Percentiles rank a stretch among this genome's conserved stretches.
Evolutionary conservation across 495 filamentous ascomycete species (phyloP).

Genomic region (Trichoderma orchidacearum): DNA sequence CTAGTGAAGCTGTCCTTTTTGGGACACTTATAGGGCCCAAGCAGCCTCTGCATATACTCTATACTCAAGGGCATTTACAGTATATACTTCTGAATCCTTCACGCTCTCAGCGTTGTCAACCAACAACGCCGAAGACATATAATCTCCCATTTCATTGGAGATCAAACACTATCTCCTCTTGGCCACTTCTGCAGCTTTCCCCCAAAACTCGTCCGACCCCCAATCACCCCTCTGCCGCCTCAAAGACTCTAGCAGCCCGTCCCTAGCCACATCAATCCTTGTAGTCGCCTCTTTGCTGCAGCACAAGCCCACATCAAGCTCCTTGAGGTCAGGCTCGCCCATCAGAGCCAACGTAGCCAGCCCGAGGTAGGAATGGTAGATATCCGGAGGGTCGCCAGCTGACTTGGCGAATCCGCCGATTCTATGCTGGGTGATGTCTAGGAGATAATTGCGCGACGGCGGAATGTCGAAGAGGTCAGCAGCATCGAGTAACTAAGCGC

Average conservation of each 20-base stretch:
- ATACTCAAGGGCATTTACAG: too few relatives aligned
- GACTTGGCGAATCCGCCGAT: constrained; percentile 85
- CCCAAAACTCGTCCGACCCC: not conserved
- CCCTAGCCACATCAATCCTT: constrained; percentile 25
- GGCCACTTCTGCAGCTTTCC: not conserved
- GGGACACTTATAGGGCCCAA: too few relatives aligned
- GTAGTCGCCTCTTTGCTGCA: constrained; percentile 38
- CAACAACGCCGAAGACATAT: too few relatives aligned
- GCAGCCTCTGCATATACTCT: too few relatives aligned
- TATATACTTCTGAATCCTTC: too few relatives aligned
- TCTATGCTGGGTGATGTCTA: constrained; percentile 79
- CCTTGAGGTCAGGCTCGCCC: constrained; percentile 42
- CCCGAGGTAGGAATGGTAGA: constrained; percentile 84
- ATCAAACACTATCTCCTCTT: not conserved
- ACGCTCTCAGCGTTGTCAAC: too few relatives aligned
- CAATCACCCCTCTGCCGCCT: not conserved
- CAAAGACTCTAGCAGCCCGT: constrained; percentile 12
- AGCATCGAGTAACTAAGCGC: constrained; percentile 49
- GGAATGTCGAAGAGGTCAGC: constrained; percentile 42
- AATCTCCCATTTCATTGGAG: too few relatives aligned
- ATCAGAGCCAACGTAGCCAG: constrained; percentile 62
- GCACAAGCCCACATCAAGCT: constrained; percentile 57
- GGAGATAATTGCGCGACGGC: constrained; percentile 59
- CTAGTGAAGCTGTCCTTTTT: too few relatives aligned
- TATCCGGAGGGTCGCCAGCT: constrained; percentile 71